phyloP scores from a whole-genome alignment of 129 eudicot genomes.

The Centella asiatica region DNA sequence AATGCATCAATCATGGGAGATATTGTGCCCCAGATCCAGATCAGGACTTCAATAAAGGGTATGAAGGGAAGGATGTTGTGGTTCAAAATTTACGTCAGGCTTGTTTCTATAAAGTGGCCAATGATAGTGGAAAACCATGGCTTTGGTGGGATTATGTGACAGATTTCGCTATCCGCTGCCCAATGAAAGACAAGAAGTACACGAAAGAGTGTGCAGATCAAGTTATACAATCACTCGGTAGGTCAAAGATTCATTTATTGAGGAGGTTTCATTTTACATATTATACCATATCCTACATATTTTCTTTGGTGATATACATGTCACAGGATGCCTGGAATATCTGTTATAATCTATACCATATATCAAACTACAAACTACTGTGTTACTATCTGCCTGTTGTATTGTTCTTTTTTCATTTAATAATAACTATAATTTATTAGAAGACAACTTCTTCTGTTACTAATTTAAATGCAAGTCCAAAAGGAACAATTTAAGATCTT shows the following conservation, averaged over 20 bases:
- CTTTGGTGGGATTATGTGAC: constrained; percentile 86
- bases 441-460: no score
- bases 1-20: constrained; percentile 79
- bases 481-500: no score
- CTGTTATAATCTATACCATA: no score
- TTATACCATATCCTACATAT: neutral
- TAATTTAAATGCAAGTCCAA: no score
- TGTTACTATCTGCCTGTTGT: no score
- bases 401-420: no score
- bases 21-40: constrained; percentile 93
- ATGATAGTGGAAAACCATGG: constrained; percentile 77
- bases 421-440: no score
- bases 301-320: no score
- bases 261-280: neutral
- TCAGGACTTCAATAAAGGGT: constrained; percentile 67
- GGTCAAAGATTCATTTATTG: constrained; percentile 15
- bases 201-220: constrained; percentile 53
- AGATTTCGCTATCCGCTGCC: constrained; percentile 61
- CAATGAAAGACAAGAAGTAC: constrained; percentile 63
- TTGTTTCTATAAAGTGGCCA: constrained; percentile 60
- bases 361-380: no score
- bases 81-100: constrained; percentile 60
- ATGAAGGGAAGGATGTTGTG: constrained; percentile 71
- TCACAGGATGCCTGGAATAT: no score
- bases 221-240: constrained; percentile 65